Evolutionary conservation across 495 filamentous ascomycete species (phyloP), one percentile per base, ranked within the genome.

Genomic region (Penicillium lividum): DNA sequence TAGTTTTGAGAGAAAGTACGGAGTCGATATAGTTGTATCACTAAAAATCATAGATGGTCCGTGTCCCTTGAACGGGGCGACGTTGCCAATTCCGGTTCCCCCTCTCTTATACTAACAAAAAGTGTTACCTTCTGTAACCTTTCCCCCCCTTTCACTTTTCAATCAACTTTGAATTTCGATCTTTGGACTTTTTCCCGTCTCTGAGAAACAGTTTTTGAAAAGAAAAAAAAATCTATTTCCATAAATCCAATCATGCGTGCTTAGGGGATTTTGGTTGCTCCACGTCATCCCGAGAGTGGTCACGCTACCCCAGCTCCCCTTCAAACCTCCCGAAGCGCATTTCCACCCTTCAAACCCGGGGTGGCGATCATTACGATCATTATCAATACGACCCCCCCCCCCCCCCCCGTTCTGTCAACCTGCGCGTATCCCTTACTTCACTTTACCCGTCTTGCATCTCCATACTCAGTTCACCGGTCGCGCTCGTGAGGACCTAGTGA

Each of bases 241-340:
- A 52, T 36, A 27, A 44, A 18, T 43, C 18, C 59, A 63, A 73
- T 63, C 67, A 77, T 77, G 74, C 68, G 68, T 64, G 66, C 58
- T 76, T 59, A 73, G 56, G 68, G 63, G 63, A 25, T 67, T 67
- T 60, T 59, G 65, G 68, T 69, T 67, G 67, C 67, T 69, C 63
- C 60, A 57, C 70, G 69, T 77, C 69, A 73, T 62, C 61, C 51
- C 51, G 53, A 15, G 15, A 33, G 38, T 64, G 66, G 59, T 76
- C 73, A 75, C 70, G 68, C 71, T 73, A 75, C 68, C 64, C 33
- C 33, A 68, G 47, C 53, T 48, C 56, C 38, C 65, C 38, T 63
- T 49, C 43, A 53, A 34, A 40, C 38, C 40, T 22, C 61, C 62
- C 61, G 57, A 22, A 60, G 59, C 70, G 61, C 67, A 65, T 66